Conservation (phyloP, 192 early-diverging fungal species). For the Phycomyces blakesleeanus region DNA sequence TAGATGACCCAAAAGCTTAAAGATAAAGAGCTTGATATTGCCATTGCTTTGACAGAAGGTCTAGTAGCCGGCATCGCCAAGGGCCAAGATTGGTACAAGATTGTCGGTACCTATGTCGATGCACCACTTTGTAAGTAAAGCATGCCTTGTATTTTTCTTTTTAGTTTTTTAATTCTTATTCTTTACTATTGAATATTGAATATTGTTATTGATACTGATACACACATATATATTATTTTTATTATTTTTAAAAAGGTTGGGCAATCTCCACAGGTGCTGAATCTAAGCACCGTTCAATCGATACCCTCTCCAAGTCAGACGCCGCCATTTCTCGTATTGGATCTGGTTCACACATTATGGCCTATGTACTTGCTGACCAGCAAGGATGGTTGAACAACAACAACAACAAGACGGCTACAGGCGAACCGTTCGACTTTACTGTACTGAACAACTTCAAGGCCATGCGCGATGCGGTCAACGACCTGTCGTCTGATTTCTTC, state of each 20-base stretch:
- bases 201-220: slow-evolving; percentile 17
- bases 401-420: no score
- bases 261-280: slow-evolving; percentile 59
- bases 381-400: slow-evolving; percentile 56
- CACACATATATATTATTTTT: slow-evolving; percentile 25
- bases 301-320: slow-evolving; percentile 37
- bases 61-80: slow-evolving; percentile 60
- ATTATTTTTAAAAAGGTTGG: slow-evolving; percentile 43
- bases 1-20: slow-evolving; percentile 58
- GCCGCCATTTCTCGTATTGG: slow-evolving; percentile 67
- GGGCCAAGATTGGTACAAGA: slow-evolving; percentile 56
- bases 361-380: slow-evolving; percentile 58
- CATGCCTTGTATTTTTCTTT: slow-evolving; percentile 14
- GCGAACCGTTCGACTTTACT: slow-evolving; percentile 57
- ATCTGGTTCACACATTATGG: slow-evolving; percentile 78
- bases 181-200: no score
- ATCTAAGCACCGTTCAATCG: slow-evolving; percentile 41
- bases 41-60: slow-evolving; percentile 88
- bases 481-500: slow-evolving; percentile 68
- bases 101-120: slow-evolving; percentile 78
- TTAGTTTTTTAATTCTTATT: no score
- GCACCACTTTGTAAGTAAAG: slow-evolving; percentile 61
- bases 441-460: slow-evolving; percentile 72
- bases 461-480: slow-evolving; percentile 65
- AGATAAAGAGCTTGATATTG: slow-evolving; percentile 69